Evolutionary conservation across 2,329 filamentous ascomycete species (phyloP).

Genomic region (Graphilbum sp.): DNA sequence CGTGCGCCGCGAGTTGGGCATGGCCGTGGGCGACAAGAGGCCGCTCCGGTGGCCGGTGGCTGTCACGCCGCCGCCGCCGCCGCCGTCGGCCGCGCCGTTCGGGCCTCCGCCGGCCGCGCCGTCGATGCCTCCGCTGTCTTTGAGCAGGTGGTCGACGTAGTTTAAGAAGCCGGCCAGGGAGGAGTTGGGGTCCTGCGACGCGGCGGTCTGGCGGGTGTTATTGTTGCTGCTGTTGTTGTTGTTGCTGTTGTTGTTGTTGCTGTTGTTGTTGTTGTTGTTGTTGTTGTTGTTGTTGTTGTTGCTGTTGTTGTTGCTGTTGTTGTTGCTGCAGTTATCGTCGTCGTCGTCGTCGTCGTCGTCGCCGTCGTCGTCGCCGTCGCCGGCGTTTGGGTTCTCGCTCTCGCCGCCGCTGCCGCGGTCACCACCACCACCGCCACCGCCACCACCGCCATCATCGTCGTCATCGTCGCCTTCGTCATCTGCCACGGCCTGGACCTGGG

Average conservation of each 20-base stretch:
- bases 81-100: constrained; percentile 23
- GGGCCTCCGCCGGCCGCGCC: constrained; percentile 14
- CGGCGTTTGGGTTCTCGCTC: no score
- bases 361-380: no score
- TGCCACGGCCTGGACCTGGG: constrained; percentile 34
- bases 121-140: constrained; percentile 13
- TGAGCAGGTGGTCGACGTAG: constrained; percentile 61
- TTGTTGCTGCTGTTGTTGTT: constrained; percentile 5
- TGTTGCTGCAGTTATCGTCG: no score
- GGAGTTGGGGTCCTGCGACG: constrained; percentile 15
- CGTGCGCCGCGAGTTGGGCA: constrained; percentile 33
- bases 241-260: no score
- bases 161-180: constrained; percentile 51
- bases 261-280: no score
- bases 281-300: no score
- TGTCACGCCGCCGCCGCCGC: constrained; percentile 29
- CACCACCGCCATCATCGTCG: constrained; percentile 6
- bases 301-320: no score
- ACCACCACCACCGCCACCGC: no score
- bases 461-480: constrained; percentile 16
- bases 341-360: no score
- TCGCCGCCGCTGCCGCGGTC: no score
- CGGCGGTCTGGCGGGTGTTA: constrained; percentile 6
- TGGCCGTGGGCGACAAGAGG: constrained; percentile 56
- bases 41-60: constrained; percentile 18